phyloP scores from a whole-genome alignment of 2,329 filamentous ascomycete species.

The Amphichorda felina region DNA sequence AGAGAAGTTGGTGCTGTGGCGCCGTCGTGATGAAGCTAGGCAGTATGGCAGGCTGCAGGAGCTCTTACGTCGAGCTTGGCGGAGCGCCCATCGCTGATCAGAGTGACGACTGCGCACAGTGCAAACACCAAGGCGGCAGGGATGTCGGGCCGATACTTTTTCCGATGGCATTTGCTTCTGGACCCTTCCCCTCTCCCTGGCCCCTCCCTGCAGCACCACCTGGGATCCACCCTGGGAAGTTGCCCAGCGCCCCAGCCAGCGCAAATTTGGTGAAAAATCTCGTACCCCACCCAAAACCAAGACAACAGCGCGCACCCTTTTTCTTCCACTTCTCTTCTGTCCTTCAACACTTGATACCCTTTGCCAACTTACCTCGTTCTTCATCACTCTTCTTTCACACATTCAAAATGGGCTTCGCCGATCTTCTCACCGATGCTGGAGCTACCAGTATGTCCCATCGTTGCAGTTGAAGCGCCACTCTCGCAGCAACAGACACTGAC shows the following conservation, averaged over 20 bases:
- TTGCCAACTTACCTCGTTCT: neutral
- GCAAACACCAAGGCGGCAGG: neutral
- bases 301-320: constrained; percentile 18
- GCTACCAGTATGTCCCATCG: constrained; percentile 28
- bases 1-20: neutral
- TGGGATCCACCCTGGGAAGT: neutral
- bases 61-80: constrained; percentile 24
- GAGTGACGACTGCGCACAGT: neutral
- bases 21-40: constrained; percentile 1
- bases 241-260: constrained; percentile 1
- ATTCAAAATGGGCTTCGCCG: constrained; percentile 56
- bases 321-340: constrained; percentile 17
- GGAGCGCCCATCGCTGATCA: neutral
- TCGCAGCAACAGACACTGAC: constrained; percentile 19
- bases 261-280: constrained; percentile 20
- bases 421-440: constrained; percentile 55
- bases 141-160: constrained; percentile 9
- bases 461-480: constrained; percentile 5
- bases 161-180: constrained; percentile 5
- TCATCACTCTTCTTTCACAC: constrained; percentile 12
- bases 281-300: constrained; percentile 24
- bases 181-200: constrained; percentile 1
- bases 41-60: constrained; percentile 17
- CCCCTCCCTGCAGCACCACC: neutral
- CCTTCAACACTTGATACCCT: constrained; percentile 10